These are phyloP conservation scores for Microglena sp. DNA, from an alignment of 139 green algal genomes.

Conservation along the genomic window DNA sequence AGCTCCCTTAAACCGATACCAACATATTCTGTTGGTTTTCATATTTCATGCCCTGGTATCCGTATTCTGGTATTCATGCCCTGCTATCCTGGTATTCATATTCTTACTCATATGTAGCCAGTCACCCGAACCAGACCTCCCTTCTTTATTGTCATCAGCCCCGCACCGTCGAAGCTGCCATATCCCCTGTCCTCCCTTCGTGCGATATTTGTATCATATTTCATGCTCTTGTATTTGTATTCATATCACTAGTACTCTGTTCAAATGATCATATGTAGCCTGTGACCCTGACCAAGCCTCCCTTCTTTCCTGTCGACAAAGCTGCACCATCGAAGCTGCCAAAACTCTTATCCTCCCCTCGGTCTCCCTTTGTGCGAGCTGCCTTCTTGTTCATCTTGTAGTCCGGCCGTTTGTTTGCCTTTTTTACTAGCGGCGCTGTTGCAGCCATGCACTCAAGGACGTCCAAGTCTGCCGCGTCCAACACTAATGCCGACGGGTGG, in stretches of 20 bases:
- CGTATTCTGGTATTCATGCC: no score
- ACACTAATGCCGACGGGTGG: no score
- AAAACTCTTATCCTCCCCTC: constrained; percentile 25
- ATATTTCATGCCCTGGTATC: no score
- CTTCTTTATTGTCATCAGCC: constrained; percentile 35
- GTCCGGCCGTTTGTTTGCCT: constrained; percentile 33
- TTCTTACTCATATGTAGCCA: constrained; percentile 3
- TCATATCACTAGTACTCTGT: no score
- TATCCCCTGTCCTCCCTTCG: constrained; percentile 19
- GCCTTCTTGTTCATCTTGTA: constrained; percentile 82
- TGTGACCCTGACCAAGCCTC: constrained; percentile 46
- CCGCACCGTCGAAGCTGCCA: constrained; percentile 38
- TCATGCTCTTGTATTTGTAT: no score
- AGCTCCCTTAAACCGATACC: no score
- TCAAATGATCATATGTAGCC: no score
- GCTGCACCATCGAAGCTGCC: constrained; percentile 43
- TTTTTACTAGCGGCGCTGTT: no score
- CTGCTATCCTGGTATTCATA: no score
- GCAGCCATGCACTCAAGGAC: constrained; percentile 17
- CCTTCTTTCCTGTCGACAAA: constrained; percentile 44
- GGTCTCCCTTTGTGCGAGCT: constrained; percentile 46
- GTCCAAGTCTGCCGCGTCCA: constrained; percentile 41
- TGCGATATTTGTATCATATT: no score
- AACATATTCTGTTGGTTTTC: no score
- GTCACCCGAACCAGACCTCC: constrained; percentile 47